phyloP scores from a whole-genome alignment of 176 grass and related monocot species.

The Chrysopogon serrulatus region DNA sequence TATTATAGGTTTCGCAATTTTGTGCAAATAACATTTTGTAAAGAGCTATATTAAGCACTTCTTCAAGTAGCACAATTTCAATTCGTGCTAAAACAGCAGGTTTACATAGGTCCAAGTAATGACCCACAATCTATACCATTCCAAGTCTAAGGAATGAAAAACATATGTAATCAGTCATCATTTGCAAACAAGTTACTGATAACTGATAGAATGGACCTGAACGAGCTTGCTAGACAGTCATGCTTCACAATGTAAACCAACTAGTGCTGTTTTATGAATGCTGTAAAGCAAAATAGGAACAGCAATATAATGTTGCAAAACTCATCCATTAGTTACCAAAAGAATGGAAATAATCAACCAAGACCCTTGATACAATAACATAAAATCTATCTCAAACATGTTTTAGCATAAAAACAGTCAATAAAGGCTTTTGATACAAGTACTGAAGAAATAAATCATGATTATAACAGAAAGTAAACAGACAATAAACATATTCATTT shows the following conservation, averaged over 20 bases:
- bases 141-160: not conserved
- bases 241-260: not conserved
- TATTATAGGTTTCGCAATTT: not conserved
- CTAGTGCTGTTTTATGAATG: not conserved
- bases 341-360: not conserved
- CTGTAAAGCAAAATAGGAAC: not conserved
- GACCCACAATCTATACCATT: not conserved
- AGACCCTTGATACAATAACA: not conserved
- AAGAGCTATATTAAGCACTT: not conserved
- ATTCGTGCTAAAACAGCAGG: not conserved
- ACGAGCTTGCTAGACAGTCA: not conserved
- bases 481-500: conserved; percentile 16
- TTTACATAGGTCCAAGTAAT: not conserved
- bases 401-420: not conserved
- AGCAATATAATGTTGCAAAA: not conserved
- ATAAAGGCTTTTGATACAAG: not conserved
- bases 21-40: conserved; percentile 3
- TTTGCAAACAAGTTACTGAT: not conserved
- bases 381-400: not conserved
- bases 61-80: not conserved
- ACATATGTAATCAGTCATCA: not conserved
- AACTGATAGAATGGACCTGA: not conserved
- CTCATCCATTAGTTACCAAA: not conserved
- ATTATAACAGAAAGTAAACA: not conserved
- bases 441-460: not conserved